Percentiles rank a stretch among this genome's conserved stretches.
phyloP scores from a whole-genome alignment of 2,329 filamentous ascomycete species.

The Neopestalotiopsis rosae region DNA sequence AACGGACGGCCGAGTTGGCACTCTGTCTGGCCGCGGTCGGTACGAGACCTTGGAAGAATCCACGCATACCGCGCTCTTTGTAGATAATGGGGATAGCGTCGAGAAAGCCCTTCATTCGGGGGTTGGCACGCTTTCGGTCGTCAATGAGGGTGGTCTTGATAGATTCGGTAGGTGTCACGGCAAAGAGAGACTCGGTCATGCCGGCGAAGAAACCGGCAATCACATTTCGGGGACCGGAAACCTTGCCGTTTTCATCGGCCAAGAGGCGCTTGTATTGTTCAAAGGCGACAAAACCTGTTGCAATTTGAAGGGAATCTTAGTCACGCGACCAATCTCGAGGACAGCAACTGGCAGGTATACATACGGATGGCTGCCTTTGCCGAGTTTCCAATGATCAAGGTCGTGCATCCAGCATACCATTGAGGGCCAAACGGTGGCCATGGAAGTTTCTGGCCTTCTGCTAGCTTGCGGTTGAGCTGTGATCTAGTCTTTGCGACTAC shows the following conservation, averaged over 20 bases:
- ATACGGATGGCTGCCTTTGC: slow-evolving; percentile 92
- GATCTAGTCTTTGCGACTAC: slow-evolving; percentile 91
- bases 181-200: slow-evolving; percentile 89
- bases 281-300: slow-evolving; percentile 86
- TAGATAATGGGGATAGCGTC: slow-evolving; percentile 88
- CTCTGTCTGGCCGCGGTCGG: slow-evolving; percentile 94
- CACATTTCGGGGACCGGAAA: slow-evolving; percentile 89
- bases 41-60: slow-evolving; percentile 96
- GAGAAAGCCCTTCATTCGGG: slow-evolving; percentile 88
- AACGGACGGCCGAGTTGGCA: slow-evolving; percentile 90
- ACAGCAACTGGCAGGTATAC: slow-evolving; percentile 37
- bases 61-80: slow-evolving; percentile 83
- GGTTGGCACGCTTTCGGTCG: slow-evolving; percentile 85
- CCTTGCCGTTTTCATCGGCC: slow-evolving; percentile 82
- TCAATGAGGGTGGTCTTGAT: slow-evolving; percentile 99
- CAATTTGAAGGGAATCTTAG: not conserved
- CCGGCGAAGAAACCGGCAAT: slow-evolving; percentile 94
- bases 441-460: slow-evolving; percentile 84
- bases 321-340: slow-evolving; percentile 1
- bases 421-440: slow-evolving; percentile 93
- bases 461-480: slow-evolving; percentile 86
- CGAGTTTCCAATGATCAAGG: slow-evolving; percentile 94
- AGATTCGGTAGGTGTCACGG: slow-evolving; percentile 95
- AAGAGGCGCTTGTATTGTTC: slow-evolving; percentile 90
- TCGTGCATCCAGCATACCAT: slow-evolving; percentile 99